A percentile compares a stretch with the other conserved stretches of the same genome.
Evolutionary conservation across 1,139 yeast genomes (phyloP).

Genomic region (Blastobotrys elegans): DNA sequence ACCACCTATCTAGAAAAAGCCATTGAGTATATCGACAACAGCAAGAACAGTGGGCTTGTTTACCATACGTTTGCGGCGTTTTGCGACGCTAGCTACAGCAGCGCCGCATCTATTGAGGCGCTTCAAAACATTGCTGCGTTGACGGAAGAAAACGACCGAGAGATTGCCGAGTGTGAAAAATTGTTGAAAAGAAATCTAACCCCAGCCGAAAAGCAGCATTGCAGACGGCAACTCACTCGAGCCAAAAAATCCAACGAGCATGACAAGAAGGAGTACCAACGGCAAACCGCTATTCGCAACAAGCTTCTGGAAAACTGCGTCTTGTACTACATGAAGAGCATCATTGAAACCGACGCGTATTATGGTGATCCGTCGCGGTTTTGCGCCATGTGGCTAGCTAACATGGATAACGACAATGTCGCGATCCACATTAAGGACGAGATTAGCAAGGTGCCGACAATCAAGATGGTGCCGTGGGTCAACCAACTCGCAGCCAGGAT

Average conservation of each 20-base stretch:
- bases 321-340: conserved; percentile 53
- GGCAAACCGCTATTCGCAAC: conserved; percentile 37
- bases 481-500: conserved; percentile 78
- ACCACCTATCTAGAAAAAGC: conserved; percentile 50
- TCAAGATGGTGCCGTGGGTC: conserved; percentile 71
- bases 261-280: conserved; percentile 46
- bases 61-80: conserved; percentile 65
- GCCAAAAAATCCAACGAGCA: conserved; percentile 42
- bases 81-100: conserved; percentile 62
- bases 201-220: conserved; percentile 22
- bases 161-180: conserved; percentile 40
- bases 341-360: conserved; percentile 43
- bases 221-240: conserved; percentile 33
- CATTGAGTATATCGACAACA: conserved; percentile 19
- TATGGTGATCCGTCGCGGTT: conserved; percentile 68
- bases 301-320: conserved; percentile 53
- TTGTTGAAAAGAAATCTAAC: conserved; percentile 35
- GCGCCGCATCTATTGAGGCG: conserved; percentile 42
- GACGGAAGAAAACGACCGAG: conserved; percentile 39
- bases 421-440: conserved; percentile 25
- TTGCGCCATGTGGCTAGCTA: conserved; percentile 81
- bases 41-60: conserved; percentile 39
- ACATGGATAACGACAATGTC: conserved; percentile 41
- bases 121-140: conserved; percentile 42
- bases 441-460: conserved; percentile 48